Base-by-base conservation (phyloP, 225 moss, liverwort and hornwort species). In the Takakia lepidozioides region DNA sequence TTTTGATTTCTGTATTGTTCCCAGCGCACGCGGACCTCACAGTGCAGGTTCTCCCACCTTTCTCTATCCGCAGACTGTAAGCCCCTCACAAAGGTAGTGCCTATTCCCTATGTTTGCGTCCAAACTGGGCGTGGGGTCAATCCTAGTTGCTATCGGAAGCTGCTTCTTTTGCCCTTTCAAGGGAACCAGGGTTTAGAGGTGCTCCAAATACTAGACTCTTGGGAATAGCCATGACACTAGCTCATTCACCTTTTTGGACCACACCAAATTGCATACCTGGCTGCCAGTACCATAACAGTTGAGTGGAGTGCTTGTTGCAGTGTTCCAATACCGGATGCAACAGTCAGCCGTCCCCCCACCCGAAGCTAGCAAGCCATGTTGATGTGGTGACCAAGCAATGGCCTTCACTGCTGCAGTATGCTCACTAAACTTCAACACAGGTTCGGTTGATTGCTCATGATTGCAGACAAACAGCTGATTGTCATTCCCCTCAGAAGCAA, bases 241-340 rank as follows among this genome's bases (percentile, higher is more conserved):
- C 73, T 98, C 95, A 55, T 98, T 98, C 35, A 91, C 95, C 55
- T 98, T 98, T 70, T 98, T 98, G 48, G 95, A 98, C 95, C 95
- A 98, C 15, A 87, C 91, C 39, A 98, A 61, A 43, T 98, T 98
- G 69, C 95, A 98, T 25, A 98, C 95, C 57, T 91, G 95, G 59
- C 91, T 91, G 15, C 91, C 87, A 0, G 95, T 98, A 21, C 91
- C 95, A 47, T 87, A 90, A 38, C 87, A 91, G 50, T 85, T 98
- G 41, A 98, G 67, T 27, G 91, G 68, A 35, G 81, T 76, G 65
- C 87, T 98, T 24, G 87, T 91, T 38, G 95, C 91, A 3, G 78
- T 87, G 60, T 87, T 98, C 95, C 95, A 91, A 48, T 90, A 98
- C 8, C 91, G 70, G 43, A 98, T 98, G 61, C 90, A 91, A 10